These are phyloP conservation scores for Psidium friedrichsthalianum DNA, from an alignment of 345 rosid species.

Conservation along the genomic window DNA sequence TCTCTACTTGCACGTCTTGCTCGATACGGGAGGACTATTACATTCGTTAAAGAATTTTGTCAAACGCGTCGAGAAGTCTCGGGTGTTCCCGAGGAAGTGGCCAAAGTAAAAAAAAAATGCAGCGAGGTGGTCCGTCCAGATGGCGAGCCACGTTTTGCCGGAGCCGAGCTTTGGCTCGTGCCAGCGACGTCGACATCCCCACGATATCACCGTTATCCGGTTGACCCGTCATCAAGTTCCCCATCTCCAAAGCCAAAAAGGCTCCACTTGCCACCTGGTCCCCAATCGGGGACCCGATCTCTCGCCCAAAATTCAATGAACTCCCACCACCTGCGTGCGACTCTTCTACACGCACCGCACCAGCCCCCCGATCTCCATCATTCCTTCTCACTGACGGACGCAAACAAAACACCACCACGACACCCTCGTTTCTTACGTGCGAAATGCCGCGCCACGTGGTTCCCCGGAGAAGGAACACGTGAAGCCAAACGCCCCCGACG, in stretches of 20 bases:
- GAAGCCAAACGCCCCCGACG: background rate
- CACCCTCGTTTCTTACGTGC: background rate
- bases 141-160: background rate
- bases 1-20: too few relatives aligned
- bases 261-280: background rate
- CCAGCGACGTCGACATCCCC: background rate
- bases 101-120: rapidly evolving
- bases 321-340: background rate
- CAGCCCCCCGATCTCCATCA: background rate
- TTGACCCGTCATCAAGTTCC: background rate
- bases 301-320: background rate
- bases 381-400: background rate
- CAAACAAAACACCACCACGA: background rate
- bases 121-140: background rate
- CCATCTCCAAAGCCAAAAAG: background rate
- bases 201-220: background rate
- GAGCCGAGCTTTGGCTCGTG: background rate
- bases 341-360: background rate
- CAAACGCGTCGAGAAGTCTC: too few relatives aligned
- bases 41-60: too few relatives aligned
- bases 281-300: background rate
- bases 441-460: background rate
- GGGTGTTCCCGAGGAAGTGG: too few relatives aligned
- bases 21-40: background rate
- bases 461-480: background rate